These are phyloP conservation scores for Lyophyllum decastes DNA, from an alignment of 768 basidiomycete species.

Conservation along the genomic window DNA sequence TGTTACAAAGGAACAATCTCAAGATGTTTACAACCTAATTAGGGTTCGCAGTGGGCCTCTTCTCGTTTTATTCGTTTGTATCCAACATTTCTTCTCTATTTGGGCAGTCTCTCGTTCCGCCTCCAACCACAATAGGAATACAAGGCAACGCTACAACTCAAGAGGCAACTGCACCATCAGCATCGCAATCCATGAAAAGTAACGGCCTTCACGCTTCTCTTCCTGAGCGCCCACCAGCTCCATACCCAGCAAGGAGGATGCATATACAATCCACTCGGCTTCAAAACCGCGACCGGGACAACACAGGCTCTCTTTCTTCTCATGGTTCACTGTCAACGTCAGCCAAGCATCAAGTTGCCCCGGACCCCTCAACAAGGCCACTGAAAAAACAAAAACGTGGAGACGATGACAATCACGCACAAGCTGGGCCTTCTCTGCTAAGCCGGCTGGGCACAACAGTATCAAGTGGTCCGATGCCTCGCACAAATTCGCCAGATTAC, in stretches of 20 bases:
- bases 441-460: slow-evolving; percentile 37
- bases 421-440: slow-evolving; percentile 39
- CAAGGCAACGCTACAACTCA: slow-evolving; percentile 9
- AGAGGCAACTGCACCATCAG: background rate
- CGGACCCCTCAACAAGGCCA: slow-evolving; percentile 31
- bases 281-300: slow-evolving; percentile 1
- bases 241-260: slow-evolving; percentile 15
- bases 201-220: slow-evolving; percentile 7
- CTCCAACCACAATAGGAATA: slow-evolving; percentile 9
- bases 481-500: slow-evolving; percentile 3
- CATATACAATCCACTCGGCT: slow-evolving; percentile 10
- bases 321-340: slow-evolving; percentile 4
- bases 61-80: slow-evolving; percentile 35
- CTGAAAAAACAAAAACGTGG: slow-evolving; percentile 36
- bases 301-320: background rate
- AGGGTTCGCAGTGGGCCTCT: slow-evolving; percentile 58
- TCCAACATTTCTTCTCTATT: slow-evolving; percentile 41
- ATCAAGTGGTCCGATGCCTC: background rate
- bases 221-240: slow-evolving; percentile 5
- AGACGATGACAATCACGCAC: slow-evolving; percentile 13
- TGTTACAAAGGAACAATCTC: slow-evolving; percentile 22
- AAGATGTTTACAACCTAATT: slow-evolving; percentile 43
- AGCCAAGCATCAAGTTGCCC: slow-evolving; percentile 12
- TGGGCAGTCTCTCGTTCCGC: slow-evolving; percentile 41
- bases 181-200: background rate